These are phyloP conservation scores for Xylaria arbuscula DNA, from an alignment of 2,329 filamentous ascomycete genomes.

Conservation along the genomic window DNA sequence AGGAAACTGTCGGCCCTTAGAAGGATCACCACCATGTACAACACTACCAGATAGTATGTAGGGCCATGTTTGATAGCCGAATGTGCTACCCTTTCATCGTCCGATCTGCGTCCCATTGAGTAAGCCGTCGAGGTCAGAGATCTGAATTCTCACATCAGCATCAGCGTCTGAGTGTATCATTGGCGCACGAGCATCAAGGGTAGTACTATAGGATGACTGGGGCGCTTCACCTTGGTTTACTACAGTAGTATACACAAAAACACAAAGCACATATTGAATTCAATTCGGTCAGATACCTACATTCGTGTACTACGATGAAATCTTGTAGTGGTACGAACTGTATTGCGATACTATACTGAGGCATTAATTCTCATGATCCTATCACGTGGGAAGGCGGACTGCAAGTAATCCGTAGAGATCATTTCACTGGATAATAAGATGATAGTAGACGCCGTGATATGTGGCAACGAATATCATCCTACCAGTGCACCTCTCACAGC, in stretches of 20 bases:
- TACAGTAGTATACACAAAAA: conserved; percentile 26
- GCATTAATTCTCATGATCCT: conserved; percentile 24
- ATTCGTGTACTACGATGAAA: conserved; percentile 6
- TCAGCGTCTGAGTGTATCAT: conserved; percentile 19
- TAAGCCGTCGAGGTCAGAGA: conserved; percentile 29
- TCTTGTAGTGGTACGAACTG: conserved; percentile 17
- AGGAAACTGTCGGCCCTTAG: conserved; percentile 20
- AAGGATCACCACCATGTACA: conserved; percentile 32
- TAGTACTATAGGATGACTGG: conserved; percentile 23
- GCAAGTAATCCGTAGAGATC: conserved; percentile 31
- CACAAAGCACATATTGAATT: conserved; percentile 8
- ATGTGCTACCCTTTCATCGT: conserved; percentile 34
- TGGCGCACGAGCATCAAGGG: conserved; percentile 14
- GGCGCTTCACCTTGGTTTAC: conserved; percentile 24
- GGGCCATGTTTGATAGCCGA: conserved; percentile 36
- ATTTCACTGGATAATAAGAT: background rate
- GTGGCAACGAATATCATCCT: conserved; percentile 1
- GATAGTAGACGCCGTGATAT: conserved; percentile 12
- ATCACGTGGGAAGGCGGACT: conserved; percentile 36
- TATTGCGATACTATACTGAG: conserved; percentile 26
- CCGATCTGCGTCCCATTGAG: conserved; percentile 32
- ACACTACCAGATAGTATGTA: background rate
- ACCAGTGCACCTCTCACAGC: conserved; percentile 3
- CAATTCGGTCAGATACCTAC: conserved; percentile 1
- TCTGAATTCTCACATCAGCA: conserved; percentile 39